These are phyloP conservation scores for Sphaerulina populicola DNA, from an alignment of 2,329 filamentous ascomycete species.

Conservation along the genomic window DNA sequence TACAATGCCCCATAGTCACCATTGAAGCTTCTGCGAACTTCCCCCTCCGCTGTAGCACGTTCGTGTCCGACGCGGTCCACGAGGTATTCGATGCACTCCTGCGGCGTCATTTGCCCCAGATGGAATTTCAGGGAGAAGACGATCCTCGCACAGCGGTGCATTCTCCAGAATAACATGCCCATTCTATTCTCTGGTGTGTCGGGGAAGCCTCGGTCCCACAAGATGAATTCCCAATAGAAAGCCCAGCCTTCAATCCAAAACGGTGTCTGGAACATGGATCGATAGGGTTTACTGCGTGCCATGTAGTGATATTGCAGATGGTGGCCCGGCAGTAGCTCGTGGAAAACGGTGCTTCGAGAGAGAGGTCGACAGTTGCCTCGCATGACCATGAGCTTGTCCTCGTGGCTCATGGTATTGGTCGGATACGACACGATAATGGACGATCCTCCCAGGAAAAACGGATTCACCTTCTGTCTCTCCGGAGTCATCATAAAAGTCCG, in stretches of 20 bases:
- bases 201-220: slow-evolving; percentile 50
- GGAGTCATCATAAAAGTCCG: slow-evolving; percentile 52
- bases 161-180: slow-evolving; percentile 54
- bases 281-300: slow-evolving; percentile 43
- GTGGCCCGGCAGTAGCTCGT: slow-evolving; percentile 54
- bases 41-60: slow-evolving; percentile 51
- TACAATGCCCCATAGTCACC: slow-evolving; percentile 52
- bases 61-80: slow-evolving; percentile 53
- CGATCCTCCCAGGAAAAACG: slow-evolving; percentile 52
- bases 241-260: slow-evolving; percentile 57
- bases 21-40: slow-evolving; percentile 50
- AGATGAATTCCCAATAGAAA: slow-evolving; percentile 53
- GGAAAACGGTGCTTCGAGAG: slow-evolving; percentile 51
- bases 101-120: slow-evolving; percentile 46
- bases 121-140: slow-evolving; percentile 53
- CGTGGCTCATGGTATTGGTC: slow-evolving; percentile 45
- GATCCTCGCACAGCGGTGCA: slow-evolving; percentile 54
- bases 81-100: slow-evolving; percentile 50
- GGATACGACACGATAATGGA: slow-evolving; percentile 51
- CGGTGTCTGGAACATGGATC: slow-evolving; percentile 48
- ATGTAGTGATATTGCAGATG: slow-evolving; percentile 48
- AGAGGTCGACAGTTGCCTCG: slow-evolving; percentile 53
- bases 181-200: slow-evolving; percentile 46
- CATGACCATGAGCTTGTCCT: slow-evolving; percentile 52
- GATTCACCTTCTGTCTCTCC: slow-evolving; percentile 46